Percentiles rank a stretch among this genome's conserved stretches.
Evolutionary conservation across 148 eudicot species (phyloP).

Genomic region (Chenopodium berlandieri): DNA sequence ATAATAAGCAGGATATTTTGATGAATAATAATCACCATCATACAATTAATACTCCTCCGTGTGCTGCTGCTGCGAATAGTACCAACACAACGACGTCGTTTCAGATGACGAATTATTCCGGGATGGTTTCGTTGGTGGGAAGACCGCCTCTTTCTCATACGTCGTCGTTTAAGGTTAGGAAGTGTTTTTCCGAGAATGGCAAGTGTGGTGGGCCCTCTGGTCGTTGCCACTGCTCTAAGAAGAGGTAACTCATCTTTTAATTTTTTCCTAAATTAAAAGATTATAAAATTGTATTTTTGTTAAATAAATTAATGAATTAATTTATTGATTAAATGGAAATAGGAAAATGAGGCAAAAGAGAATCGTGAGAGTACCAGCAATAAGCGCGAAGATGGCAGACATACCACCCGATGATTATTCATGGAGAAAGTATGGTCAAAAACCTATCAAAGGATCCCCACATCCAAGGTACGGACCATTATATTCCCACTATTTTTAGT

Average conservation of each 20-base stretch:
- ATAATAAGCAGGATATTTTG: slow-evolving; percentile 24
- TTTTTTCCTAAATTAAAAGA: neutral
- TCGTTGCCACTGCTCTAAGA: slow-evolving; percentile 84
- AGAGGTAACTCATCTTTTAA: slow-evolving; percentile 36
- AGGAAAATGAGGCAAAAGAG: slow-evolving; percentile 79
- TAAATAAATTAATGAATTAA: too few species aligned
- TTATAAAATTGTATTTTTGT: too few species aligned
- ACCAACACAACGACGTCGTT: slow-evolving; percentile 37
- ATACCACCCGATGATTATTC: slow-evolving; percentile 97
- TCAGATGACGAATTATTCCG: slow-evolving; percentile 47
- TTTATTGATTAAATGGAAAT: neutral
- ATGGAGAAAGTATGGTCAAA: slow-evolving; percentile 97
- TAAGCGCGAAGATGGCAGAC: slow-evolving; percentile 83
- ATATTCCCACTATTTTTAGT: too few species aligned
- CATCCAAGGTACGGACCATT: slow-evolving; percentile 70
- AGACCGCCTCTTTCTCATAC: slow-evolving; percentile 66
- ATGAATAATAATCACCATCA: too few species aligned
- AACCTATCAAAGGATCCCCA: slow-evolving; percentile 97
- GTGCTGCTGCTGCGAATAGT: neutral
- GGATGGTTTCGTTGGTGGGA: slow-evolving; percentile 44
- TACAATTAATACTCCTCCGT: neutral
- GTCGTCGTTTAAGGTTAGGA: slow-evolving; percentile 55
- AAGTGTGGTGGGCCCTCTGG: slow-evolving; percentile 82
- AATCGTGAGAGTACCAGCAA: slow-evolving; percentile 78
- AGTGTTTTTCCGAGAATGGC: slow-evolving; percentile 79